A percentile compares a stretch with the other conserved stretches of the same genome.
phyloP scores from a whole-genome alignment of 768 basidiomycete species.

The Dictyophora rubrovolvata region DNA sequence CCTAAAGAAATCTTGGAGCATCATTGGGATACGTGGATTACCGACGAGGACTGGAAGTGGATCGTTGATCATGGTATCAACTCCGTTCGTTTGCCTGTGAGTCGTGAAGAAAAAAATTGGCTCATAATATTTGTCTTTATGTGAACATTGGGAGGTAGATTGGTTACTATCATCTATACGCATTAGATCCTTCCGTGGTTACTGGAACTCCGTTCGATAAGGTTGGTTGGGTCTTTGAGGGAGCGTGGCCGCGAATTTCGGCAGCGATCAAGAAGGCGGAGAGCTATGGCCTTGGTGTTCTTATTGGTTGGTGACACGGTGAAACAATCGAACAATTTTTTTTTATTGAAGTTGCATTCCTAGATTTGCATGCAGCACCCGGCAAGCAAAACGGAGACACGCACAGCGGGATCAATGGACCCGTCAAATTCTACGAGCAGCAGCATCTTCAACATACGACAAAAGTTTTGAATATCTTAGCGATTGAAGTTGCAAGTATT shows the following conservation, averaged over 20 bases:
- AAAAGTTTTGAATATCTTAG: constrained; percentile 36
- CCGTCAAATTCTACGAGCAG: constrained; percentile 38
- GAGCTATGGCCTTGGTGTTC: constrained; percentile 53
- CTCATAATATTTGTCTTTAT: not conserved
- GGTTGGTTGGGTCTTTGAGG: constrained; percentile 37
- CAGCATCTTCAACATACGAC: constrained; percentile 38
- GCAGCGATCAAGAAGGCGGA: constrained; percentile 50
- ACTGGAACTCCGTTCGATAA: constrained; percentile 55
- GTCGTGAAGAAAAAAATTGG: constrained; percentile 12
- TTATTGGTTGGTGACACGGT: constrained; percentile 40
- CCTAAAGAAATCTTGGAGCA: constrained; percentile 32
- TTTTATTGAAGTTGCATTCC: not conserved
- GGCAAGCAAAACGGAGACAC: constrained; percentile 66
- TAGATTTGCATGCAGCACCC: constrained; percentile 66
- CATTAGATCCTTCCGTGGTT: constrained; percentile 47
- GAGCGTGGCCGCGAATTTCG: constrained; percentile 59
- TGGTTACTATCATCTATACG: constrained; percentile 63
- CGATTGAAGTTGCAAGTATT: constrained; percentile 24
- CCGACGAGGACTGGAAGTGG: constrained; percentile 44
- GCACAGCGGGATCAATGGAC: constrained; percentile 45
- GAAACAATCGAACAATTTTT: not conserved
- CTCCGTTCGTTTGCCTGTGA: constrained; percentile 50
- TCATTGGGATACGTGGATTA: constrained; percentile 49
- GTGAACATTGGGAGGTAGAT: constrained; percentile 33
- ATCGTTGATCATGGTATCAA: constrained; percentile 44